Percentiles rank a stretch among this genome's conserved stretches.
Evolutionary conservation across 345 rosid genomes (phyloP).

Genomic region (Linum trigynum): DNA sequence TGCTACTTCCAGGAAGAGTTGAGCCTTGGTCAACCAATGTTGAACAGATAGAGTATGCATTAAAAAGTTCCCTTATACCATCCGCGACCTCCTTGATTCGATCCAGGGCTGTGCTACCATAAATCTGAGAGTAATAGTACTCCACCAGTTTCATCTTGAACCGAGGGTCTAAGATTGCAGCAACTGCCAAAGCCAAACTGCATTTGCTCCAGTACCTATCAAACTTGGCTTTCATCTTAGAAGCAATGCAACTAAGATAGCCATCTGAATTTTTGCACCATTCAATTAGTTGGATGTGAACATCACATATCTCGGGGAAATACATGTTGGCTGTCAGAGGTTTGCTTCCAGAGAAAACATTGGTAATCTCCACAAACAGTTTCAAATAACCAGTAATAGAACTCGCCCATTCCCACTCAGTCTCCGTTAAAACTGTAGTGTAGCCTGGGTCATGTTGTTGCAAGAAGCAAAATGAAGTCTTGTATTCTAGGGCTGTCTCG

Average conservation of each 20-base stretch:
- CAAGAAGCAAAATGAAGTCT: constrained; percentile 20
- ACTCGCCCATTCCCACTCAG: constrained; percentile 8
- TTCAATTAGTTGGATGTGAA: constrained; percentile 76
- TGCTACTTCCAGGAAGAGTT: constrained; percentile 59
- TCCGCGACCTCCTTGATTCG: constrained; percentile 75
- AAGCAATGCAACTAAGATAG: constrained; percentile 52
- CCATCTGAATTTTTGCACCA: constrained; percentile 79
- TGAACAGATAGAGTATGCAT: constrained; percentile 73
- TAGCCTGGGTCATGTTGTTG: neutral
- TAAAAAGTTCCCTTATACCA: constrained; percentile 70
- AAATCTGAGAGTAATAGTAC: constrained; percentile 83
- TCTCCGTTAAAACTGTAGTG: neutral
- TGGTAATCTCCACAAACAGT: neutral
- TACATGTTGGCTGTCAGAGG: constrained; percentile 75
- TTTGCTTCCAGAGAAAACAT: constrained; percentile 33
- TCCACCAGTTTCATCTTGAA: constrained; percentile 93
- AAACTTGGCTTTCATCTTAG: constrained; percentile 71
- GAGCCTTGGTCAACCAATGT: constrained; percentile 70
- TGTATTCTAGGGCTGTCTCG: constrained; percentile 62
- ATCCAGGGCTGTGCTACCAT: constrained; percentile 81
- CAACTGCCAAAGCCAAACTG: constrained; percentile 73
- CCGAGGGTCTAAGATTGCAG: constrained; percentile 88
- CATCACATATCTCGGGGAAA: constrained; percentile 75
- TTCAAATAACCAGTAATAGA: neutral
- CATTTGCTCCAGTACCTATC: constrained; percentile 86